A percentile compares a stretch with the other conserved stretches of the same genome.
Conservation (phyloP, 139 green algal genomes). For the Chlamydomonas schloesseri region DNA sequence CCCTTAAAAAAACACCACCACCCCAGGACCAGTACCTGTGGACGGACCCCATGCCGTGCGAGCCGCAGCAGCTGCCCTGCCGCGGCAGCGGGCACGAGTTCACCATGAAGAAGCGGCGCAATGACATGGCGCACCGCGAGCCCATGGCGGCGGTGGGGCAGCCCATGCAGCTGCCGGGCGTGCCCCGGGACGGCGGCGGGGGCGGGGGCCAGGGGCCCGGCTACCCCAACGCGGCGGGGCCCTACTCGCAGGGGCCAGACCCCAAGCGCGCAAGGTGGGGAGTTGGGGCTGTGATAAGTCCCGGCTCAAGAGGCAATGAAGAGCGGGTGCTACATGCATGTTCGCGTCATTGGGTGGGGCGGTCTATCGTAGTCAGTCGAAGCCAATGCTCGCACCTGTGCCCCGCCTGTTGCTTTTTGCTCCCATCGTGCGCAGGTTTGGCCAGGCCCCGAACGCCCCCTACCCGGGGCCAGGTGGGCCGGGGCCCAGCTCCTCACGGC, state of each 20-base stretch:
- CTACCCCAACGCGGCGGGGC: neutral
- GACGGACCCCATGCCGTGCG: conserved; percentile 45
- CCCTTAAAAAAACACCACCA: no score
- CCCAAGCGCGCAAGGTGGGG: conserved; percentile 17
- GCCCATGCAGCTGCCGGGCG: conserved; percentile 3
- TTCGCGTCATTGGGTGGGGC: no score
- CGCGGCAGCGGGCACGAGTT: conserved; percentile 62
- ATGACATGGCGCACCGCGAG: conserved; percentile 27
- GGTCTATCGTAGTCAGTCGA: no score
- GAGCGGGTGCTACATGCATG: no score
- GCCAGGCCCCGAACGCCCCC: no score
- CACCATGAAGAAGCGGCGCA: conserved; percentile 67
- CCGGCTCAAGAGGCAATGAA: no score
- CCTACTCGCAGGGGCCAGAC: neutral
- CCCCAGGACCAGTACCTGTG: conserved; percentile 66
- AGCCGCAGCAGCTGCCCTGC: conserved; percentile 62
- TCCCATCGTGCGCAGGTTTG: neutral
- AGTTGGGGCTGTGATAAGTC: no score
- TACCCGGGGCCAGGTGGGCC: no score
- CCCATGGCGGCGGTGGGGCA: neutral
- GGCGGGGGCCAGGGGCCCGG: neutral
- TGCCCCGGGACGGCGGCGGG: neutral
- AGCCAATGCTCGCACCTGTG: no score
- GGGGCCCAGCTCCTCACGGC: no score
- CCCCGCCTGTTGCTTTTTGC: no score